Percentiles rank a stretch among this genome's conserved stretches.
Conservation (phyloP, 768 basidiomycete genomes). For the Boletus tylopilopsis region DNA sequence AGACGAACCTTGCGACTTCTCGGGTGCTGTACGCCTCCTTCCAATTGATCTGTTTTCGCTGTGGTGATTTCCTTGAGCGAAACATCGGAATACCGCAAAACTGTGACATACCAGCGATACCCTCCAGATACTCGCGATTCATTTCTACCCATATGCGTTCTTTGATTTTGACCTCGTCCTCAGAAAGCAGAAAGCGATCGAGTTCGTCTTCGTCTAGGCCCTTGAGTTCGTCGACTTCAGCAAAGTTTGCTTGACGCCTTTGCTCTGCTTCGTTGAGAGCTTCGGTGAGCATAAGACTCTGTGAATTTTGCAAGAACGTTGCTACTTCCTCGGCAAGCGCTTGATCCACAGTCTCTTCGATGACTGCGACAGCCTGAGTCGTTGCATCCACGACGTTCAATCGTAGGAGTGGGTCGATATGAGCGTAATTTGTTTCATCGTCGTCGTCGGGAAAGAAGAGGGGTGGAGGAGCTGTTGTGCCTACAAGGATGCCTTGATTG, state of each 20-base stretch:
- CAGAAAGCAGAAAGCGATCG: slow-evolving; percentile 70
- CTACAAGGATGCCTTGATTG: slow-evolving; percentile 64
- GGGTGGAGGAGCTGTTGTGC: slow-evolving; percentile 38
- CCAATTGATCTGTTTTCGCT: slow-evolving; percentile 68
- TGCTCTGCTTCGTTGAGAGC: slow-evolving; percentile 69
- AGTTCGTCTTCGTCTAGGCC: slow-evolving; percentile 92
- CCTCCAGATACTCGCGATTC: slow-evolving; percentile 87
- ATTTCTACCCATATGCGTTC: slow-evolving; percentile 93
- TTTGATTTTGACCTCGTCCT: slow-evolving; percentile 80
- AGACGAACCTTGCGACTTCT: slow-evolving; percentile 80
- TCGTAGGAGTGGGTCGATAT: slow-evolving; percentile 58
- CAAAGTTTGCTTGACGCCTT: slow-evolving; percentile 50
- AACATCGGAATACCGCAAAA: slow-evolving; percentile 10
- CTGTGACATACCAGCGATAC: slow-evolving; percentile 57
- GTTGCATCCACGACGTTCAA: slow-evolving; percentile 14
- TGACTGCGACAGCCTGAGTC: slow-evolving; percentile 29
- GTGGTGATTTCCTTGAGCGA: slow-evolving; percentile 44
- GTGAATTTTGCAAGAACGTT: slow-evolving; percentile 56
- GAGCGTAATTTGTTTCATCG: slow-evolving; percentile 36
- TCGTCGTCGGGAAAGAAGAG: slow-evolving; percentile 46
- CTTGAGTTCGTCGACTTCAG: slow-evolving; percentile 54
- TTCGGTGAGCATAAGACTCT: slow-evolving; percentile 53
- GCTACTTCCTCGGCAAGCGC: slow-evolving; percentile 69
- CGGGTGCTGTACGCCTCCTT: slow-evolving; percentile 36
- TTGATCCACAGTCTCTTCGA: slow-evolving; percentile 61